Conservation (phyloP, 768 basidiomycete genomes). For the Tulasnella sp. region DNA sequence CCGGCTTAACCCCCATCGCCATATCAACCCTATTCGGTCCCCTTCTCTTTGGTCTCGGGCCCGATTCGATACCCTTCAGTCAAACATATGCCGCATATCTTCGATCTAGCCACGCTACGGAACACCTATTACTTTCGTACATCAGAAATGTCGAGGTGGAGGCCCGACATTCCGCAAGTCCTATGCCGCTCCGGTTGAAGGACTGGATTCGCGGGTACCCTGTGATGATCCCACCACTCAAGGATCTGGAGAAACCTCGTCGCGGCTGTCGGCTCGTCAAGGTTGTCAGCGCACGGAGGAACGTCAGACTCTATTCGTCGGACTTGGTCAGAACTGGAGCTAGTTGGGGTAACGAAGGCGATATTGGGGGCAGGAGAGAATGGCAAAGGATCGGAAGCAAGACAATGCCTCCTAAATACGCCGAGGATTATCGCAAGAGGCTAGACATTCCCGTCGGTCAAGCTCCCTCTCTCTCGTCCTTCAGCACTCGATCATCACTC, state of each 20-base stretch:
- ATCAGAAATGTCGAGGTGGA: slow-evolving; percentile 76
- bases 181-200: slow-evolving; percentile 82
- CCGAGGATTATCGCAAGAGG: slow-evolving; percentile 74
- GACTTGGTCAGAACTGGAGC: slow-evolving; percentile 75
- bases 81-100: slow-evolving; percentile 72
- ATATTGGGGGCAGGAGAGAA: slow-evolving; percentile 65
- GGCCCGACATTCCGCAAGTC: slow-evolving; percentile 50
- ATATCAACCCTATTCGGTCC: slow-evolving; percentile 90
- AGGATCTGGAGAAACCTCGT: slow-evolving; percentile 58
- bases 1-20: slow-evolving; percentile 89
- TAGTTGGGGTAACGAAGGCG: slow-evolving; percentile 55
- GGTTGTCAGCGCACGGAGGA: slow-evolving; percentile 73
- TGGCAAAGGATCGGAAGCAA: slow-evolving; percentile 67
- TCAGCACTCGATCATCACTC: slow-evolving; percentile 22
- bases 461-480: slow-evolving; percentile 27
- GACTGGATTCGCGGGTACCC: slow-evolving; percentile 93
- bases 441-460: slow-evolving; percentile 62
- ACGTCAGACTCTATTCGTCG: slow-evolving; percentile 83
- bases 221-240: slow-evolving; percentile 68
- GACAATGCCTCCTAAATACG: slow-evolving; percentile 62
- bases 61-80: slow-evolving; percentile 47
- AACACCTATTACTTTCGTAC: slow-evolving; percentile 90
- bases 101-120: slow-evolving; percentile 81
- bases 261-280: slow-evolving; percentile 77
- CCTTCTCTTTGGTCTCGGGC: slow-evolving; percentile 79